Evolutionary conservation across 176 grass and related monocot species (phyloP).

Genomic region (Alloteropsis semialata): DNA sequence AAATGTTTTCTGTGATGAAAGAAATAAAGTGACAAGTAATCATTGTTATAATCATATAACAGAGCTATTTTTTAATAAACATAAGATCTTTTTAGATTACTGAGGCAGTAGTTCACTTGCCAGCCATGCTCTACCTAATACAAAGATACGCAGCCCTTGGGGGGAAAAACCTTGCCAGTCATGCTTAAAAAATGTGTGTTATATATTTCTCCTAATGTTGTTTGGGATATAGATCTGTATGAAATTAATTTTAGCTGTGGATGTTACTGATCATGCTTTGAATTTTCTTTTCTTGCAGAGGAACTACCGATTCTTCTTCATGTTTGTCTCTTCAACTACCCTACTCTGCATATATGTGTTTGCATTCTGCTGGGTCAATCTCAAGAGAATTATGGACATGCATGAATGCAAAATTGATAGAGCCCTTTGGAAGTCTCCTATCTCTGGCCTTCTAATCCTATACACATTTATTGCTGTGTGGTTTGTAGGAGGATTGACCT

Average conservation of each 20-base stretch:
- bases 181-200: constrained; percentile 15
- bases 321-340: constrained; percentile 85
- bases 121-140: background rate
- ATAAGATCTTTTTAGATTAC: background rate
- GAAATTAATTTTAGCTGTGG: background rate
- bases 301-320: constrained; percentile 90
- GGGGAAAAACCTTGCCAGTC: background rate
- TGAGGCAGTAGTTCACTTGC: background rate
- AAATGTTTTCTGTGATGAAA: background rate
- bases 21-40: constrained; percentile 3
- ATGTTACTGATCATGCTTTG: constrained; percentile 19
- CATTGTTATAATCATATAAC: background rate
- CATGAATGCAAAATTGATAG: constrained; percentile 59
- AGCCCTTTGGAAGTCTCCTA: constrained; percentile 70
- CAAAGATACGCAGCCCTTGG: too few species aligned
- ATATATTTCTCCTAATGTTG: constrained; percentile 7
- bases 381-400: constrained; percentile 63
- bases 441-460: constrained; percentile 72
- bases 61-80: background rate
- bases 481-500: constrained; percentile 94
- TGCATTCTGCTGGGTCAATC: constrained; percentile 74
- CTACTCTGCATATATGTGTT: constrained; percentile 82
- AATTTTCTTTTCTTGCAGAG: constrained; percentile 66
- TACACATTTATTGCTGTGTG: constrained; percentile 86
- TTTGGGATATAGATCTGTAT: background rate